Evolutionary conservation across 768 basidiomycete genomes (phyloP), one percentile per base, ranked within the genome.

Genomic region (Tricholoma terreum): DNA sequence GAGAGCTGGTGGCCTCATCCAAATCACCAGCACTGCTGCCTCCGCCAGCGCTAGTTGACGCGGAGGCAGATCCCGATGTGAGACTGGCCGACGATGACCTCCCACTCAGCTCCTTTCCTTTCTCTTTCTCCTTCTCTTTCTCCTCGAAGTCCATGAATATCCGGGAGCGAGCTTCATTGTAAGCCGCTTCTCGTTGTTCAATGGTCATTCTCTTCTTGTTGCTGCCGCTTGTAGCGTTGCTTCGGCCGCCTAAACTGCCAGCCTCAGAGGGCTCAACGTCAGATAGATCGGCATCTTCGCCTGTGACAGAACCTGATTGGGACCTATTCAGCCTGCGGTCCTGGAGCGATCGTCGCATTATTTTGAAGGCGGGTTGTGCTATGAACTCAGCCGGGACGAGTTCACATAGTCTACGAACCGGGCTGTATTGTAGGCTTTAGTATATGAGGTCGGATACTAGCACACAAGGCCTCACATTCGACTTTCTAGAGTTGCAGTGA

Each of bases 111-210:
- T 89, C 86, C 62, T 83, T 85, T 40, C 85, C 86, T 63, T 86
- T 87, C 55, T 81, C 83, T 67, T 86, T 84, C 55, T 81, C 83
- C 67, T 86, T 84, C 56, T 82, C 83, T 67, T 85, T 86, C 64
- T 89, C 88, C 67, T 90, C 81, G 62, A 92, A 90, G 61, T 74
- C 86, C 83, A 90, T 87, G 74, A 94, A 94, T 62, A 94, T 94
- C 55, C 92, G 83, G 35, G 84, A 87, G 46, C 92, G 84, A 27
- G 92, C 92, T 70, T 90, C 86, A 53, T 90, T 89, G 63, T 94
- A 94, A n/a, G 90, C 92, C 0, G 89, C 92, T 66, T 90, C 90
- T 31, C 92, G 87, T 69, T 94, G 86, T 65, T 90, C 88, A 21
- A 94, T 85, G 2, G 92, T 92, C 76, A 84, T 83, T 30, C 81